These are phyloP conservation scores for Geranium rotundifolium DNA, from an alignment of 345 rosid genomes.

Conservation along the genomic window DNA sequence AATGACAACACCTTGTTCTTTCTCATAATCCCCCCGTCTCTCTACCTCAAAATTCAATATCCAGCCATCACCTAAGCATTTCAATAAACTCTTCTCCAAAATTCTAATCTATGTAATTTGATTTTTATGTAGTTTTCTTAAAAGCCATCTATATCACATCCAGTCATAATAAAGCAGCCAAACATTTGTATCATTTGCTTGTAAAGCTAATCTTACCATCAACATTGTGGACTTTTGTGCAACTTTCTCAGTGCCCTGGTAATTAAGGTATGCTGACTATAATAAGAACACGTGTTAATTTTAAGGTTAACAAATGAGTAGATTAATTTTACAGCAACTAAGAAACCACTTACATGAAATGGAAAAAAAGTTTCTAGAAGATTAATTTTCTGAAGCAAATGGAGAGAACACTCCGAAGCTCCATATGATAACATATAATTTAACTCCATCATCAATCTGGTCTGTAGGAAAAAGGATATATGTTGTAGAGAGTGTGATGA, in stretches of 20 bases:
- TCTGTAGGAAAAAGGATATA: constrained; percentile 32
- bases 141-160: neutral
- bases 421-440: constrained; percentile 93
- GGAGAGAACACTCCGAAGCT: constrained; percentile 68
- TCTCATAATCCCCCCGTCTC: neutral
- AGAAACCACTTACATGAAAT: constrained; percentile 46
- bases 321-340: constrained; percentile 5
- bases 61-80: neutral
- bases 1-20: neutral
- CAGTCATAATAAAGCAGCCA: neutral
- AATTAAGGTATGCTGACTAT: constrained; percentile 72
- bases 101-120: neutral
- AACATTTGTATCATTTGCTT: neutral
- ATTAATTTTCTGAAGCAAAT: constrained; percentile 64
- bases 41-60: neutral
- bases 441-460: constrained; percentile 76
- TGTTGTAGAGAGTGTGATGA: constrained; percentile 7
- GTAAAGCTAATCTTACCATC: constrained; percentile 42
- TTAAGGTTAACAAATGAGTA: neutral
- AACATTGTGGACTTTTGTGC: constrained; percentile 40
- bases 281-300: constrained; percentile 18
- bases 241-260: constrained; percentile 27
- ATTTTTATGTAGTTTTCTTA: no score
- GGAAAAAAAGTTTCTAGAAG: constrained; percentile 70
- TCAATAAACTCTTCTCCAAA: neutral